Evolutionary conservation across 1,139 yeast genomes (phyloP).

Genomic region (Yamadazyma blattariae): DNA sequence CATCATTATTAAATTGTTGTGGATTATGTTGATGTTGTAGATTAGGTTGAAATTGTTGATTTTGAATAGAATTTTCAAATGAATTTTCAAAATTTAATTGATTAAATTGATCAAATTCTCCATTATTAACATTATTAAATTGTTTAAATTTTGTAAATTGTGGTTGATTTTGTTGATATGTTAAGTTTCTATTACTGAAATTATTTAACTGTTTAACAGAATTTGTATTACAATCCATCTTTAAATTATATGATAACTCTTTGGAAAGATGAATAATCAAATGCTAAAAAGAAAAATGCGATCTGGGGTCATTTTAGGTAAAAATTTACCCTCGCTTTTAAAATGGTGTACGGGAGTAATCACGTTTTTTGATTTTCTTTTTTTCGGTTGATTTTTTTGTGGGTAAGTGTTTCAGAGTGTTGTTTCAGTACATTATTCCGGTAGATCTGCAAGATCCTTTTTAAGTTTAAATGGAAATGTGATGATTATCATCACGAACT

Average conservation of each 20-base stretch:
- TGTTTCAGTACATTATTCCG: no score
- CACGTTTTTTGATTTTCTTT: background rate
- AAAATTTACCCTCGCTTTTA: no score
- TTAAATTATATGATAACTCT: background rate
- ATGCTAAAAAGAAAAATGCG: no score
- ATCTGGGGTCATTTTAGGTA: conserved; percentile 2
- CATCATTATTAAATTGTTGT: no score
- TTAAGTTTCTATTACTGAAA: conserved; percentile 31
- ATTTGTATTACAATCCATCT: conserved; percentile 41
- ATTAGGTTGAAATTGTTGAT: background rate
- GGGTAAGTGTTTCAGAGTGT: no score
- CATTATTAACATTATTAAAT: conserved; percentile 18
- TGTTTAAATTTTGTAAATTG: background rate
- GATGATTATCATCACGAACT: no score
- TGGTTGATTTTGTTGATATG: conserved; percentile 26
- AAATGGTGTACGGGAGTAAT: background rate
- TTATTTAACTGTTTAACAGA: conserved; percentile 32
- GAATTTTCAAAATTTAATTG: no score
- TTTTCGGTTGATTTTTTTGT: no score
- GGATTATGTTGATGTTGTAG: background rate
- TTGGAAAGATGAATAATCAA: background rate
- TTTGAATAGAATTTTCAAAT: background rate
- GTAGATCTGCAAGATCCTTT: no score
- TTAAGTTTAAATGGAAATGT: no score
- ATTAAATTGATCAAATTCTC: conserved; percentile 21